Base-by-base conservation (phyloP, 805 yeast species). In the Wickerhamiella shivajii region DNA sequence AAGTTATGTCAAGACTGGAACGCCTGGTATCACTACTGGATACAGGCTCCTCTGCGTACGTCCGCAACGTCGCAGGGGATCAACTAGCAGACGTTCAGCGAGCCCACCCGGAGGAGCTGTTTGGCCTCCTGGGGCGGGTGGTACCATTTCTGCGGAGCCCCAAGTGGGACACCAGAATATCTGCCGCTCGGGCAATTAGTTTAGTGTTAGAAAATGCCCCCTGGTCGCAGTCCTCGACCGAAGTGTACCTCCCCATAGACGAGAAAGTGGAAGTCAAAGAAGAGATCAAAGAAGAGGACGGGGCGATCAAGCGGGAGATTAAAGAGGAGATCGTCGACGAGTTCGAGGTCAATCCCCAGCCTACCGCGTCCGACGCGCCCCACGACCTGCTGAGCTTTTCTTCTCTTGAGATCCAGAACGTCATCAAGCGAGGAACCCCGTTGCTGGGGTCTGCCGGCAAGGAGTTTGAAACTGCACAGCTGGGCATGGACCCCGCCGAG, bases 31-130 rank as follows among this genome's bases (percentile, higher is more conserved):
- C 51, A 20, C 49, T 62, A 44, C 61, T 90, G 43, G 98, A 92
- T 57, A 81, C 96, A 1, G 98, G 98, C 8, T 81, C 95, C 9
- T 83, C 96, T 4, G 80, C 80, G 24, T 78, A 83, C 52, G 90
- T 90, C 27, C 69, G 97, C 44, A 83, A 81, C 50, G 81, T 95
- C 7, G 99, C 98, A 1, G 97, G 97, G 2, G 95, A 87, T 49
- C 99, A 90, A 57, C 64, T 90, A 44, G 81, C 94, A 4, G 97
- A 87, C 44, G 65, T 92, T 24, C 96, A 95, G 18, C 78, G 78
- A 53, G 77, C 78, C 27, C 97, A 90, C 49, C 95, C 97, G 0
- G 97, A 87, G 49, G 97, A 90, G 47, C 71, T 80, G 14, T 64
- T 83, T 34, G 77, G 77, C 38, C 59, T 90, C 26, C 59, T 90